These are phyloP conservation scores for Rehmannia glutinosa DNA, from an alignment of 257 asterid genomes.

Conservation along the genomic window DNA sequence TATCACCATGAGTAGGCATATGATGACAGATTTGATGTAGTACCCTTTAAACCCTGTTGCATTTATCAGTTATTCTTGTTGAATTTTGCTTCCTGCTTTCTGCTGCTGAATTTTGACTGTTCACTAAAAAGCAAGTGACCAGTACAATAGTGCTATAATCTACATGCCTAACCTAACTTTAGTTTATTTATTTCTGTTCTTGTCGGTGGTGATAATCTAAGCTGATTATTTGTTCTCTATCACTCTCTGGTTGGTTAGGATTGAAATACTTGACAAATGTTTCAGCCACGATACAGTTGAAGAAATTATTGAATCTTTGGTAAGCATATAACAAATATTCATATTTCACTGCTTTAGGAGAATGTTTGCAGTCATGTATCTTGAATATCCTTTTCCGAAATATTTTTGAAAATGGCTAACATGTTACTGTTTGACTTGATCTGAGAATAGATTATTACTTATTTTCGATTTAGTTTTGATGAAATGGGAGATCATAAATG, in stretches of 20 bases:
- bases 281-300: constrained; percentile 88
- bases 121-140: background rate
- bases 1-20: constrained; percentile 9
- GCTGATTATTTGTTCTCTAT: constrained; percentile 9
- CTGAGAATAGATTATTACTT: too few relatives aligned
- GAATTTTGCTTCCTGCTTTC: background rate
- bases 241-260: constrained; percentile 45
- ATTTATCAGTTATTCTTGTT: background rate
- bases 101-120: constrained; percentile 6
- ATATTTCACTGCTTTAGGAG: background rate
- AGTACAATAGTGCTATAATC: background rate
- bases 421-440: too few relatives aligned
- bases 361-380: background rate
- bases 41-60: background rate
- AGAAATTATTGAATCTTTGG: constrained; percentile 86
- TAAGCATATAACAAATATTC: constrained; percentile 28
- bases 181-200: background rate
- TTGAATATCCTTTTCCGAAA: background rate
- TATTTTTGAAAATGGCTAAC: too few relatives aligned
- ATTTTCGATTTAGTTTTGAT: too few relatives aligned
- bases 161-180: background rate
- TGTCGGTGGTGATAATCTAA: background rate
- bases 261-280: constrained; percentile 65
- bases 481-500: too few relatives aligned
- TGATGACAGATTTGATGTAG: background rate